These are phyloP conservation scores for Fusarium compactum DNA, from an alignment of 2,329 filamentous ascomycete genomes.

Conservation along the genomic window DNA sequence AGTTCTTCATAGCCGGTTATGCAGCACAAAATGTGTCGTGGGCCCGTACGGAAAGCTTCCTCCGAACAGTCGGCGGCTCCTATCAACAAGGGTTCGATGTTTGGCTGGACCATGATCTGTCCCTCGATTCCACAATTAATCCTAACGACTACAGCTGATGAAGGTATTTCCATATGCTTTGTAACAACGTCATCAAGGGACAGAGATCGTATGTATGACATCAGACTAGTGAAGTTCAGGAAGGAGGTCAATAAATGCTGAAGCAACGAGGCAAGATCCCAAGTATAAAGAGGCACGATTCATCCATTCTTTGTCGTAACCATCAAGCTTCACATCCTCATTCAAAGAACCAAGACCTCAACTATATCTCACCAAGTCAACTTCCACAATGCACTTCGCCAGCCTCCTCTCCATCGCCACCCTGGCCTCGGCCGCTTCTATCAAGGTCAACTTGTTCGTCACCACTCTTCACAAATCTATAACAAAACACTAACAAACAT, in stretches of 20 bases:
- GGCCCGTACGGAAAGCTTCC: neutral
- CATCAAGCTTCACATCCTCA: neutral
- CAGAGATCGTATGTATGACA: neutral
- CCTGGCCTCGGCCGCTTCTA: neutral
- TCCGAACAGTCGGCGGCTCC: neutral
- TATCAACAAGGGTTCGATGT: neutral
- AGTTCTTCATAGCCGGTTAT: neutral
- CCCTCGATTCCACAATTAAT: neutral
- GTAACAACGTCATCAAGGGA: neutral
- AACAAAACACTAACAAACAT: accelerated
- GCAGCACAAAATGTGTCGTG: neutral
- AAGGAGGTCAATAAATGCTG: neutral
- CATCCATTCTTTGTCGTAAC: accelerated
- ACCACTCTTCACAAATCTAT: accelerated
- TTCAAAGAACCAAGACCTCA: neutral
- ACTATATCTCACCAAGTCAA: accelerated
- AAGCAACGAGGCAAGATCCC: neutral
- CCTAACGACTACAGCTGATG: neutral
- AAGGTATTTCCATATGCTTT: neutral
- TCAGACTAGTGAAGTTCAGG: neutral
- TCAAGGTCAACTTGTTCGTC: constrained; percentile 16
- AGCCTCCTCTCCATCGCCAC: neutral
- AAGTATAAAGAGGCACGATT: neutral
- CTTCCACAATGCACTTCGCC: neutral
- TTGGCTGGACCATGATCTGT: neutral